Conservation (phyloP, 1,139 yeast species). For the Kodamaea derodonti region DNA sequence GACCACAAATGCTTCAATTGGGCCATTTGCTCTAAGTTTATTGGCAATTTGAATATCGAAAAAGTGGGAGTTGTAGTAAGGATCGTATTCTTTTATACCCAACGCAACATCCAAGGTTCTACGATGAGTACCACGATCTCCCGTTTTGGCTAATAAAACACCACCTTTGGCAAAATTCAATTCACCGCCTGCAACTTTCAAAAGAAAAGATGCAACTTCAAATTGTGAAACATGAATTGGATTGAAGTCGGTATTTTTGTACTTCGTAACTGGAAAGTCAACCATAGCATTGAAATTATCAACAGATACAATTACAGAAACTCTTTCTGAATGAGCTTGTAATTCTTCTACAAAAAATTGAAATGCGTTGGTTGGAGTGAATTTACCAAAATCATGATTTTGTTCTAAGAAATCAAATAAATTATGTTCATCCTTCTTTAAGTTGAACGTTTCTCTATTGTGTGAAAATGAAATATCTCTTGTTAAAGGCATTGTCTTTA, state of each 20-base stretch:
- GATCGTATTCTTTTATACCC: slow-evolving; percentile 51
- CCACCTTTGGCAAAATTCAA: slow-evolving; percentile 55
- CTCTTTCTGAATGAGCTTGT: slow-evolving; percentile 35
- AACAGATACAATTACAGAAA: slow-evolving; percentile 66
- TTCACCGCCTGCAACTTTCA: slow-evolving; percentile 57
- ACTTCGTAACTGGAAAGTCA: slow-evolving; percentile 53
- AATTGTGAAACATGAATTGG: slow-evolving; percentile 61
- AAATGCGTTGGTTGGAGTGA: slow-evolving; percentile 38
- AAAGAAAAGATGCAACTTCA: slow-evolving; percentile 60
- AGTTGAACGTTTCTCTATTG: slow-evolving; percentile 33
- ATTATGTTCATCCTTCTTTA: slow-evolving; percentile 41
- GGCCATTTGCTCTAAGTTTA: slow-evolving; percentile 42
- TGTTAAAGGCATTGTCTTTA: slow-evolving; percentile 48
- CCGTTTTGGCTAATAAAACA: slow-evolving; percentile 60
- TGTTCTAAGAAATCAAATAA: slow-evolving; percentile 35
- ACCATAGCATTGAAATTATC: slow-evolving; percentile 73
- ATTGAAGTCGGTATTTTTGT: slow-evolving; percentile 55
- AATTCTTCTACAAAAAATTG: slow-evolving; percentile 54
- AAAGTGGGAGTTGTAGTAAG: slow-evolving; percentile 47
- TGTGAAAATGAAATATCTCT: slow-evolving; percentile 35
- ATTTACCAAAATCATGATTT: slow-evolving; percentile 39
- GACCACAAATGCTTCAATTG: slow-evolving; percentile 47
- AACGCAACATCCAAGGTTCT: slow-evolving; percentile 64
- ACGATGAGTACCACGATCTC: slow-evolving; percentile 19
- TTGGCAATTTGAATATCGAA: slow-evolving; percentile 57